These are phyloP conservation scores for Coemansia sp. DNA, from an alignment of 192 early-diverging fungal species.

Conservation along the genomic window DNA sequence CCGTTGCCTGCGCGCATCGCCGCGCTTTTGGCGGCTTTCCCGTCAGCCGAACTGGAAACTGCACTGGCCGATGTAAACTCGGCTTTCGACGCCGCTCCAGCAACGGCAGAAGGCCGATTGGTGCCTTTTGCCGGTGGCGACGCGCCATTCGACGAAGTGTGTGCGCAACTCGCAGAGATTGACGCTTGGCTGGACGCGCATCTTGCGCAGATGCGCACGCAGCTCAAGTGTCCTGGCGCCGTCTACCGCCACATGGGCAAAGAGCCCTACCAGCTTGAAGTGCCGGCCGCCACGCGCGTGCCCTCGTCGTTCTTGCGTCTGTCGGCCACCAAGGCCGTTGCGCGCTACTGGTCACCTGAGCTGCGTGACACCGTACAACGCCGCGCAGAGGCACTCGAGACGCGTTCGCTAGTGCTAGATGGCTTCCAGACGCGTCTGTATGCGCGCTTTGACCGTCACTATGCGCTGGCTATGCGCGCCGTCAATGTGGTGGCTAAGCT, in stretches of 20 bases:
- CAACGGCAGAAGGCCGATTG: slow-evolving; percentile 58
- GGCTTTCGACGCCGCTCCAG: slow-evolving; percentile 71
- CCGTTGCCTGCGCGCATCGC: slow-evolving; percentile 22
- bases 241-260: slow-evolving; percentile 91
- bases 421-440: slow-evolving; percentile 75
- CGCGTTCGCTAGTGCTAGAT: slow-evolving; percentile 69
- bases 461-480: slow-evolving; percentile 65
- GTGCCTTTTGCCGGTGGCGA: slow-evolving; percentile 73
- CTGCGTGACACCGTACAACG: slow-evolving; percentile 64
- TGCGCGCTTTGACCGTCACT: slow-evolving; percentile 79
- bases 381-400: slow-evolving; percentile 80
- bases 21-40: slow-evolving; percentile 50
- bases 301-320: slow-evolving; percentile 74
- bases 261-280: slow-evolving; percentile 93
- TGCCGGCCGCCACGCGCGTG: slow-evolving; percentile 70
- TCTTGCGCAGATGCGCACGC: slow-evolving; percentile 59
- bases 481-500: slow-evolving; percentile 77
- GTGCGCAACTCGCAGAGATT: slow-evolving; percentile 55
- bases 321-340: slow-evolving; percentile 77
- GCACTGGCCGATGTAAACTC: slow-evolving; percentile 68
- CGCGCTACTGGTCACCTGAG: slow-evolving; percentile 79
- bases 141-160: slow-evolving; percentile 72
- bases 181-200: slow-evolving; percentile 67
- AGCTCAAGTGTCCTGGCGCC: slow-evolving; percentile 66
- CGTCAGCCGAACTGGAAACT: slow-evolving; percentile 53